Conservation (phyloP, 441 rosid species). For the Breynia disticha region DNA sequence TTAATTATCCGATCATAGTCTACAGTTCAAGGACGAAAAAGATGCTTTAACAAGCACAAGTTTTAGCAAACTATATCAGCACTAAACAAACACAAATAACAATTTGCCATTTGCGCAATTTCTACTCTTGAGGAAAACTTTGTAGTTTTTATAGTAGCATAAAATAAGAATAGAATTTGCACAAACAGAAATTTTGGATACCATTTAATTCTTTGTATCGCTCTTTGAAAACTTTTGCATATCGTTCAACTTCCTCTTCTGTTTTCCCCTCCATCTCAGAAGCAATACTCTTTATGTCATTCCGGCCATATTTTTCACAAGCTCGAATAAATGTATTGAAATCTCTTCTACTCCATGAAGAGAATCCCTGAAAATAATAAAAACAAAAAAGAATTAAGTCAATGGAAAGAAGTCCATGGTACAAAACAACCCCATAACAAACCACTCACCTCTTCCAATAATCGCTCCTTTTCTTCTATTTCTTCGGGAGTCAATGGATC, state of each 20-base stretch:
- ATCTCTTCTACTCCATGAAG: conserved; percentile 95
- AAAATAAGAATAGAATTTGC: conserved; percentile 9
- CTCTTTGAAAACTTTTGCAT: conserved; percentile 80
- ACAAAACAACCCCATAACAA: conserved; percentile 12
- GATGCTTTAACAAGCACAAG: too few relatives aligned
- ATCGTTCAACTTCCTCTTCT: conserved; percentile 90
- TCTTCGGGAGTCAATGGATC: conserved; percentile 98
- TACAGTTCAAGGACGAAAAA: conserved; percentile 10
- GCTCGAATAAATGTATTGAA: conserved; percentile 86
- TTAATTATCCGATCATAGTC: conserved; percentile 96
- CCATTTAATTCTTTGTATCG: conserved; percentile 91
- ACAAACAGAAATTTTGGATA: conserved; percentile 3
- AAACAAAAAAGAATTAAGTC: conserved; percentile 1
- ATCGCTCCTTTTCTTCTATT: conserved; percentile 84
- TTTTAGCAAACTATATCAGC: too few relatives aligned
- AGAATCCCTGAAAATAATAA: conserved; percentile 55
- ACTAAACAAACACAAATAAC: not conserved
- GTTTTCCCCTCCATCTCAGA: conserved; percentile 96
- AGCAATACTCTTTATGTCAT: conserved; percentile 71
- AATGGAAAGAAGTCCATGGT: not conserved
- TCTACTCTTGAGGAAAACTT: too few relatives aligned
- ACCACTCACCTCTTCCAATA: conserved; percentile 74
- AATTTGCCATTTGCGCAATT: too few relatives aligned
- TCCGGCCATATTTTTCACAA: conserved; percentile 93
- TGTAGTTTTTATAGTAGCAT: too few relatives aligned